Conservation (phyloP, 2,329 filamentous ascomycete genomes). For the Ophiostoma populinum region DNA sequence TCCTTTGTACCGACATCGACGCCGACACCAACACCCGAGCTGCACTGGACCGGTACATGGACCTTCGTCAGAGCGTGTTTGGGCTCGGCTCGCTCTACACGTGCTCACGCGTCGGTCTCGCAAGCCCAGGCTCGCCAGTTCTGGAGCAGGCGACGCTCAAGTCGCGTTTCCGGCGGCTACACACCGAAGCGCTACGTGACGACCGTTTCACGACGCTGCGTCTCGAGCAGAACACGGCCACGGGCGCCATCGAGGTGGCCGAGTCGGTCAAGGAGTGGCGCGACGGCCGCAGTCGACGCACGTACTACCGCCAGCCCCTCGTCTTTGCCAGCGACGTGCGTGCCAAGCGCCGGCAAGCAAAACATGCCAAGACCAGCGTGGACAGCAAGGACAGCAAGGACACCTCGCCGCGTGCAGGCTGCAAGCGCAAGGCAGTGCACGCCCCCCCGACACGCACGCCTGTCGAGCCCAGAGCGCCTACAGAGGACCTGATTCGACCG, state of each 20-base stretch:
- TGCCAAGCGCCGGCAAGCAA: no score
- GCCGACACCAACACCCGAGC: no score
- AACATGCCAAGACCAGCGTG: not conserved
- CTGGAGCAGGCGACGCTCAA: constrained; percentile 26
- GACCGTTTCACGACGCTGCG: constrained; percentile 55
- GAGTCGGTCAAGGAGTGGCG: constrained; percentile 56
- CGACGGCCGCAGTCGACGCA: constrained; percentile 38
- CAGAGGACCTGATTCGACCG: no score
- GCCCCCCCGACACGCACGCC: no score
- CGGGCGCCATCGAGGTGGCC: constrained; percentile 40
- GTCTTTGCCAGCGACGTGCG: constrained; percentile 13
- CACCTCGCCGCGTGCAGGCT: not conserved
- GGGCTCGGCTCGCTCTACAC: constrained; percentile 41
- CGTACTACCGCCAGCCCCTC: constrained; percentile 46
- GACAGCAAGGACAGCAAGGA: not conserved
- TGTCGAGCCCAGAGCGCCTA: no score
- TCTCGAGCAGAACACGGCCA: constrained; percentile 41
- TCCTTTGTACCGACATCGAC: no score
- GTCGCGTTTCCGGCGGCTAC: constrained; percentile 46
- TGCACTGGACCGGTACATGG: no score
- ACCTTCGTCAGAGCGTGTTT: no score
- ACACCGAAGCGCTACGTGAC: constrained; percentile 54
- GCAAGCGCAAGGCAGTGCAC: constrained; percentile 8
- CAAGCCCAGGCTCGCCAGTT: constrained; percentile 14
- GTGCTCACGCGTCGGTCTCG: constrained; percentile 44